These are phyloP conservation scores for Ophiostoma novo-ulmi DNA, from an alignment of 2,329 filamentous ascomycete genomes.

Conservation along the genomic window DNA sequence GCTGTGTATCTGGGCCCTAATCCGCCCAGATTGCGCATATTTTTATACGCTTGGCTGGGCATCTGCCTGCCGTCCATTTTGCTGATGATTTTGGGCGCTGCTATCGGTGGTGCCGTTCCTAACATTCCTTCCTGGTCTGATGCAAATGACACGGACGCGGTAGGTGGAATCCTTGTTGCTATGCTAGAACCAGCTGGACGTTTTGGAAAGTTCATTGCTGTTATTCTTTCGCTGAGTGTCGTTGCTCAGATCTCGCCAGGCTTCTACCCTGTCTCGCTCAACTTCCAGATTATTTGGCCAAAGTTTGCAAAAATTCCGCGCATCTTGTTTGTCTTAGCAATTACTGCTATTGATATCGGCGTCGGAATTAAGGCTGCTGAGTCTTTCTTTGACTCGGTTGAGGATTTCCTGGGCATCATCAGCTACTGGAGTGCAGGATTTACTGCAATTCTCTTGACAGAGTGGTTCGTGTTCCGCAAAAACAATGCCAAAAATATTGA, in stretches of 20 bases:
- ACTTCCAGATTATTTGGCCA: slow-evolving; percentile 48
- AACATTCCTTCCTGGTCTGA: slow-evolving; percentile 49
- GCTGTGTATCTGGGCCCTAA: slow-evolving; percentile 54
- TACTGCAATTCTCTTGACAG: slow-evolving; percentile 36
- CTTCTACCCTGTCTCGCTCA: slow-evolving; percentile 58
- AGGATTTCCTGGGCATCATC: slow-evolving; percentile 43
- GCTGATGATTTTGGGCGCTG: slow-evolving; percentile 59
- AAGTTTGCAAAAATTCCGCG: slow-evolving; percentile 39
- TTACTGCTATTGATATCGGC: slow-evolving; percentile 40
- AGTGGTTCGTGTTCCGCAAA: slow-evolving; percentile 31
- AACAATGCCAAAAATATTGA: slow-evolving; percentile 28
- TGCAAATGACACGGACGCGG: slow-evolving; percentile 48
- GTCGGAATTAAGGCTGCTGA: slow-evolving; percentile 39
- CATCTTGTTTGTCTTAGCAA: slow-evolving; percentile 39
- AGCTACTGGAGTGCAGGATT: slow-evolving; percentile 45
- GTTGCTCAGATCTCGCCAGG: slow-evolving; percentile 56
- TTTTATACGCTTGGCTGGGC: slow-evolving; percentile 53
- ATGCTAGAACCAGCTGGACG: slow-evolving; percentile 55
- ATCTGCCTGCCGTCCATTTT: slow-evolving; percentile 51
- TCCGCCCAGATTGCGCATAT: slow-evolving; percentile 35
- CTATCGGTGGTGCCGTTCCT: slow-evolving; percentile 56
- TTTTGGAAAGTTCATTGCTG: slow-evolving; percentile 59
- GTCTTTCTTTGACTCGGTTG: slow-evolving; percentile 40
- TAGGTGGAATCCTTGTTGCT: slow-evolving; percentile 54
- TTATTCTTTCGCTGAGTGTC: slow-evolving; percentile 52